Evolutionary conservation across 805 yeast genomes (phyloP).

Genomic region (Torulaspora franciscae): DNA sequence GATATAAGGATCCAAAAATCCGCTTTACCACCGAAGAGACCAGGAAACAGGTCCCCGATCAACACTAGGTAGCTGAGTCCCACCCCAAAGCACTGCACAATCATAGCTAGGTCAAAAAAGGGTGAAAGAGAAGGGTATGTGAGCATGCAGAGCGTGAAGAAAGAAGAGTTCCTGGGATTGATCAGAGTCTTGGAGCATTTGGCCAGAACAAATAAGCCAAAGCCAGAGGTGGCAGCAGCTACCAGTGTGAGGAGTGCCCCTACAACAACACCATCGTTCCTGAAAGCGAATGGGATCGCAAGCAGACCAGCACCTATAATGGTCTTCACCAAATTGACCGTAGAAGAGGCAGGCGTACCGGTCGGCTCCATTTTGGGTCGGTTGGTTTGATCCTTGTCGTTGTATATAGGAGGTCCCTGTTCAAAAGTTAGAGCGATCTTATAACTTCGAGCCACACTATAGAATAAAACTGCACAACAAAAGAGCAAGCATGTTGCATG

Average conservation of each 20-base stretch:
- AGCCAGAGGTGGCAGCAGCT: conserved; percentile 63
- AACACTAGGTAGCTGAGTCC: conserved; percentile 66
- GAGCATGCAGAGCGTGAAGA: conserved; percentile 63
- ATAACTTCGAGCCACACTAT: background rate
- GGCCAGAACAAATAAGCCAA: conserved; percentile 61
- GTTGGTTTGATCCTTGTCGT: background rate
- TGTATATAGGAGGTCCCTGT: background rate
- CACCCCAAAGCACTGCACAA: conserved; percentile 76
- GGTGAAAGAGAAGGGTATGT: conserved; percentile 68
- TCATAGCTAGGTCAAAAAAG: conserved; percentile 69
- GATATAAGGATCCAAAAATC: conserved; percentile 45
- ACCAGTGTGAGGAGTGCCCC: conserved; percentile 53
- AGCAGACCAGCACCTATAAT: conserved; percentile 74
- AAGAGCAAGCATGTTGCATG: background rate
- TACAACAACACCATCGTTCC: conserved; percentile 57
- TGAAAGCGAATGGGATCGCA: conserved; percentile 67
- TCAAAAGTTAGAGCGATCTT: background rate
- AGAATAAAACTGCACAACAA: background rate
- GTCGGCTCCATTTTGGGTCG: conserved; percentile 20
- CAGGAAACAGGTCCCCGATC: conserved; percentile 73
- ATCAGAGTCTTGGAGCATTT: conserved; percentile 53
- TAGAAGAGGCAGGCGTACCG: conserved; percentile 56
- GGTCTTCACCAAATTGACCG: conserved; percentile 65
- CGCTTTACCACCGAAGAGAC: conserved; percentile 45
- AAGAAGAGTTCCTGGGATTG: conserved; percentile 55